These are phyloP conservation scores for Somion occarium DNA, from an alignment of 1,284 basidiomycete genomes.

Conservation along the genomic window DNA sequence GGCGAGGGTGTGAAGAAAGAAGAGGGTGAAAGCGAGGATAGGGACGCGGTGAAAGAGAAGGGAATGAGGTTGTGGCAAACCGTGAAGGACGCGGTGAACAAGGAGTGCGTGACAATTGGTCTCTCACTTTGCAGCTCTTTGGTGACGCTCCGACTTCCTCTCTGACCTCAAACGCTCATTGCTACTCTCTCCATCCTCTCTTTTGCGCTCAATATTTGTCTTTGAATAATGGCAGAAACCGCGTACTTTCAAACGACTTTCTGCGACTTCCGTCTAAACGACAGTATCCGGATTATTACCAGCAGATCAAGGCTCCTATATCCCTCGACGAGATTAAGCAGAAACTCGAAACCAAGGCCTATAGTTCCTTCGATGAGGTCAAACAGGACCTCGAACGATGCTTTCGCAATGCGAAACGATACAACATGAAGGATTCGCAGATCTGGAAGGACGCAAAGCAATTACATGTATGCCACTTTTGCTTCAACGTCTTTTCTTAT, in stretches of 20 bases:
- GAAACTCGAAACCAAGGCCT: slow-evolving; percentile 61
- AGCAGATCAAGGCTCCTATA: slow-evolving; percentile 72
- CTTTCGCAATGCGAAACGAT: slow-evolving; percentile 87
- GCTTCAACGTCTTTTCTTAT: background rate
- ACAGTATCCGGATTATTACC: slow-evolving; percentile 90
- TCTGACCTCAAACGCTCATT: slow-evolving; percentile 23
- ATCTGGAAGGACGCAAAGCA: slow-evolving; percentile 83
- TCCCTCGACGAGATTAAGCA: slow-evolving; percentile 85
- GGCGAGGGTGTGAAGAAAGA: slow-evolving; percentile 15
- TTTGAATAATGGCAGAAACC: slow-evolving; percentile 40
- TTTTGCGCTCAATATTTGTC: slow-evolving; percentile 11
- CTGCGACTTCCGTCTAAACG: slow-evolving; percentile 72
- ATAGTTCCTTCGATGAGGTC: slow-evolving; percentile 67
- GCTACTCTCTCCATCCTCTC: slow-evolving; percentile 24
- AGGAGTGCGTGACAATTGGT: slow-evolving; percentile 63
- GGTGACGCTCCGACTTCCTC: slow-evolving; percentile 23
- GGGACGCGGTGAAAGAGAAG: slow-evolving; percentile 48
- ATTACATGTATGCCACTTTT: slow-evolving; percentile 41
- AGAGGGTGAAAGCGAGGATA: slow-evolving; percentile 25
- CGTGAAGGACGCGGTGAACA: slow-evolving; percentile 74
- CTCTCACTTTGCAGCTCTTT: slow-evolving; percentile 21
- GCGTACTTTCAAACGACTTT: slow-evolving; percentile 69
- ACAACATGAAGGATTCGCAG: slow-evolving; percentile 82
- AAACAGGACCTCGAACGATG: slow-evolving; percentile 81
- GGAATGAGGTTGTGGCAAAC: slow-evolving; percentile 67